Conservation (phyloP, 306 rosid species). For the Ceratonia siliqua region DNA sequence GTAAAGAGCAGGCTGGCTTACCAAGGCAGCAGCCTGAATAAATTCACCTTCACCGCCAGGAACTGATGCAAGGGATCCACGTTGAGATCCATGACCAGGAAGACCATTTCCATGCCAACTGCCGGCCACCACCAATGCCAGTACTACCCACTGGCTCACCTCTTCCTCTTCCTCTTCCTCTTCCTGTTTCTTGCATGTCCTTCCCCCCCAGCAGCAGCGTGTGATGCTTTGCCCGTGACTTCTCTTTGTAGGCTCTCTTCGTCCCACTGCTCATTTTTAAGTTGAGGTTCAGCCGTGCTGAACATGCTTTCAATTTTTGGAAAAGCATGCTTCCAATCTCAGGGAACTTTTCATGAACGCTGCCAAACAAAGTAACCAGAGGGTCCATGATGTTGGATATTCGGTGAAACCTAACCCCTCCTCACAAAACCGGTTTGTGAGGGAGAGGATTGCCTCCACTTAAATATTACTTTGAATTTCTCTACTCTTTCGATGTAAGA, state of each 20-base stretch:
- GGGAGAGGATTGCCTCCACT: too few relatives aligned
- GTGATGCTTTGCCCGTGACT: constrained; percentile 58
- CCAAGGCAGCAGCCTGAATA: constrained; percentile 90
- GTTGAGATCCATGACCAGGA: constrained; percentile 68
- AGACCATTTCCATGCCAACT: constrained; percentile 94
- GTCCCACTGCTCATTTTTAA: constrained; percentile 61
- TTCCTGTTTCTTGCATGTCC: too few relatives aligned
- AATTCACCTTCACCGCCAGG: constrained; percentile 70
- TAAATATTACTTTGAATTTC: too few relatives aligned
- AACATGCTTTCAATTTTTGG: constrained; percentile 72
- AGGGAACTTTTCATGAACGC: constrained; percentile 60
- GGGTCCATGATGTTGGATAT: too few relatives aligned
- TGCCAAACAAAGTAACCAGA: constrained; percentile 61
- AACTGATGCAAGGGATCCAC: constrained; percentile 74
- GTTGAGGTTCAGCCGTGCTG: constrained; percentile 52
- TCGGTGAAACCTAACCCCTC: too few relatives aligned
- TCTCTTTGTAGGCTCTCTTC: constrained; percentile 61
- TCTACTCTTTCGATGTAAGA: too few relatives aligned
- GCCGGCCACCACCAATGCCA: constrained; percentile 98
- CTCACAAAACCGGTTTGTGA: too few relatives aligned
- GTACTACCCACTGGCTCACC: constrained; percentile 71
- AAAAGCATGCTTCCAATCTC: constrained; percentile 49
- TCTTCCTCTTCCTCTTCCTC: too few relatives aligned
- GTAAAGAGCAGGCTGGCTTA: constrained; percentile 88
- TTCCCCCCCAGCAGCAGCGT: constrained; percentile 33